A percentile compares a stretch with the other conserved stretches of the same genome.
phyloP scores from a whole-genome alignment of 2,329 filamentous ascomycete genomes.

The Drechslerella stenobrocha region DNA sequence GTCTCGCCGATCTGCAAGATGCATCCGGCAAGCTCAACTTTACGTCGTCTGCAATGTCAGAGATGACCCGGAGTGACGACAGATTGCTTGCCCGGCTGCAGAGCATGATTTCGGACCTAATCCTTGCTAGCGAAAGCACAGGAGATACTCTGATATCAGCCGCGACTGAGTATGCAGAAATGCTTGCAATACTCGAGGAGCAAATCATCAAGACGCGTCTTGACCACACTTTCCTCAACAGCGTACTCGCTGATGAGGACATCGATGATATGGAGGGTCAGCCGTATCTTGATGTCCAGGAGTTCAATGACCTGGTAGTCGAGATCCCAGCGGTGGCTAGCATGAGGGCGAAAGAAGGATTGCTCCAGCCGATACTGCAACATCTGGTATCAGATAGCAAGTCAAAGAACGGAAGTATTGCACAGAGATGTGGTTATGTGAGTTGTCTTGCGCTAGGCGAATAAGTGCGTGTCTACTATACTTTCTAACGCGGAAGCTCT shows the following conservation, averaged over 20 bases:
- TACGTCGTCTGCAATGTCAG: constrained; percentile 42
- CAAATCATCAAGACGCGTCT: constrained; percentile 37
- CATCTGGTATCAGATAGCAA: constrained; percentile 28
- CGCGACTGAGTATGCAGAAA: constrained; percentile 35
- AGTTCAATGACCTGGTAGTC: constrained; percentile 34
- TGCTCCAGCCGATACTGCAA: constrained; percentile 33
- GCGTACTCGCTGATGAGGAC: constrained; percentile 9
- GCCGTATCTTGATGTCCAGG: constrained; percentile 31
- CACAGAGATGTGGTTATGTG: constrained; percentile 32
- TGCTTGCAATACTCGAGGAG: constrained; percentile 33
- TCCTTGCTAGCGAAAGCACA: constrained; percentile 27
- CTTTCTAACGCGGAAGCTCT: constrained; percentile 3
- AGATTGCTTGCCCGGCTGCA: constrained; percentile 39
- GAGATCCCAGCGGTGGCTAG: constrained; percentile 39
- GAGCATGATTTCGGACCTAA: constrained; percentile 31
- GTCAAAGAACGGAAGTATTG: constrained; percentile 33
- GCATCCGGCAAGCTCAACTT: constrained; percentile 37
- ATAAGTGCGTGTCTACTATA: background rate
- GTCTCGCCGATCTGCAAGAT: constrained; percentile 22
- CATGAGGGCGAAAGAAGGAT: constrained; percentile 44
- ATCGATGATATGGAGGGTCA: constrained; percentile 35
- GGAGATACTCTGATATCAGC: constrained; percentile 28
- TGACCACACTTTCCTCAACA: constrained; percentile 30
- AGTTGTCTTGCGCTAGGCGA: background rate
- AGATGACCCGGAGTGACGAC: constrained; percentile 35